Evolutionary conservation across 2,329 filamentous ascomycete species (phyloP).

Genomic region (Aspergillus quadricinctus): DNA sequence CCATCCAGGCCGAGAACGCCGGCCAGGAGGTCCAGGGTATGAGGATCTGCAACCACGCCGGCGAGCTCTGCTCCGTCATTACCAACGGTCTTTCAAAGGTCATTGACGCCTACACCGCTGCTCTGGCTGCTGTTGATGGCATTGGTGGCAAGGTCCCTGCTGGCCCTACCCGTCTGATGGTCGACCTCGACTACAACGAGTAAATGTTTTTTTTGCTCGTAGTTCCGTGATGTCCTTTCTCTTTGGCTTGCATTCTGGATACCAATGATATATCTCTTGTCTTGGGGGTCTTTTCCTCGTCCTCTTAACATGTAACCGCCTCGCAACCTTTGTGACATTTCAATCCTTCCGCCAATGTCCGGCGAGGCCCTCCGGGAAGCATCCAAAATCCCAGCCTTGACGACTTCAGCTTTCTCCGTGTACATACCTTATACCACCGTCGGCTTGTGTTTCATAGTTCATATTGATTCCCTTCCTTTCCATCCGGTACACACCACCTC

Average conservation of each 20-base stretch:
- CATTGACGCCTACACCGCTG: slow-evolving; percentile 31
- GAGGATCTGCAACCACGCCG: slow-evolving; percentile 30
- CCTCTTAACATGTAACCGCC: background rate
- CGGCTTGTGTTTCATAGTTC: background rate
- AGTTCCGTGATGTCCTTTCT: slow-evolving; percentile 3
- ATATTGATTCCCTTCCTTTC: background rate
- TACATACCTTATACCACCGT: background rate
- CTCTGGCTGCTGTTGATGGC: slow-evolving; percentile 23
- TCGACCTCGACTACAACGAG: slow-evolving; percentile 25
- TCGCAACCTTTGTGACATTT: background rate
- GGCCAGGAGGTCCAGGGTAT: slow-evolving; percentile 31
- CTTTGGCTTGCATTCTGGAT: slow-evolving; percentile 6
- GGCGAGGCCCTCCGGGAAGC: background rate
- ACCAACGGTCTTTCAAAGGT: slow-evolving; percentile 16
- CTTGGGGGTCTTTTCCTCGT: background rate
- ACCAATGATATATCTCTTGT: background rate
- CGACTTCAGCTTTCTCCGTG: slow-evolving; percentile 1
- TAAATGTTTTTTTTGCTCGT: slow-evolving; percentile 11
- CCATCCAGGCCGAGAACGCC: slow-evolving; percentile 31
- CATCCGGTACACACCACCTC: background rate
- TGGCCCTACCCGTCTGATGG: slow-evolving; percentile 30
- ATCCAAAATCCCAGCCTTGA: background rate
- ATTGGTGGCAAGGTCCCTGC: slow-evolving; percentile 24
- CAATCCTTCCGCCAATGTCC: background rate
- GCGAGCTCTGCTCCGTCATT: slow-evolving; percentile 30